A percentile compares a stretch with the other conserved stretches of the same genome.
Conservation (phyloP, 495 filamentous ascomycete genomes). For the Letharia lupina region DNA sequence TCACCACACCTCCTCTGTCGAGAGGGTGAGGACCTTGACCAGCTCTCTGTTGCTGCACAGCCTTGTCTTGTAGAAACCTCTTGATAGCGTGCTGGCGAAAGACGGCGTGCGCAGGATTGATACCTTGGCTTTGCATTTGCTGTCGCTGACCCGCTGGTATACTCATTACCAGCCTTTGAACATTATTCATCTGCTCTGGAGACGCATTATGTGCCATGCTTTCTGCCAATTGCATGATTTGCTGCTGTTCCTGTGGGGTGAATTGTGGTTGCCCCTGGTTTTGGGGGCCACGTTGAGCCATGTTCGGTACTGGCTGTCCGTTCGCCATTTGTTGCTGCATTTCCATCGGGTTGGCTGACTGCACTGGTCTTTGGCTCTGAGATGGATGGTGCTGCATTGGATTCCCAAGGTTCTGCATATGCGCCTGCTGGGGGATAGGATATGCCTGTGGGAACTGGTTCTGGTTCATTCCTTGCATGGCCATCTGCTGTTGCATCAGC, state of each 20-base stretch:
- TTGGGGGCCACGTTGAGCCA: conserved; percentile 13
- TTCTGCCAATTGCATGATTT: conserved; percentile 32
- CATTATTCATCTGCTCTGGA: conserved; percentile 21
- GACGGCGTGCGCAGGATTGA: conserved; percentile 9
- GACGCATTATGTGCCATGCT: conserved; percentile 5
- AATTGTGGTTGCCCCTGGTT: conserved; percentile 19
- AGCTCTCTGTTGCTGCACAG: conserved; percentile 17
- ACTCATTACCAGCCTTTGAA: conserved; percentile 28
- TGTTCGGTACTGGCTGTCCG: conserved; percentile 18
- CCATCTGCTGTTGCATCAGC: conserved; percentile 39
- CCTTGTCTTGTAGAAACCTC: conserved; percentile 5
- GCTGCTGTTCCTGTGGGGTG: conserved; percentile 36
- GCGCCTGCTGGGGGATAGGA: conserved; percentile 6
- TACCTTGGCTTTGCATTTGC: conserved; percentile 18
- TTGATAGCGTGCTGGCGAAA: conserved; percentile 4
- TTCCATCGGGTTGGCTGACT: conserved; percentile 8
- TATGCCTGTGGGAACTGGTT: conserved; percentile 5
- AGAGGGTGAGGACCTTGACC: conserved; percentile 4
- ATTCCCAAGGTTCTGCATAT: background rate
- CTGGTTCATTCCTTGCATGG: conserved; percentile 25
- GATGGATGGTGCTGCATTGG: background rate
- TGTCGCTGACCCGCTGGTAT: conserved; percentile 41
- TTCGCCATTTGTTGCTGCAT: conserved; percentile 19
- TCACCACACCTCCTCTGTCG: conserved; percentile 2
- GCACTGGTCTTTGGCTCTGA: background rate